phyloP scores from a whole-genome alignment of 495 filamentous ascomycete genomes.

The Lasiosphaeria miniovina region DNA sequence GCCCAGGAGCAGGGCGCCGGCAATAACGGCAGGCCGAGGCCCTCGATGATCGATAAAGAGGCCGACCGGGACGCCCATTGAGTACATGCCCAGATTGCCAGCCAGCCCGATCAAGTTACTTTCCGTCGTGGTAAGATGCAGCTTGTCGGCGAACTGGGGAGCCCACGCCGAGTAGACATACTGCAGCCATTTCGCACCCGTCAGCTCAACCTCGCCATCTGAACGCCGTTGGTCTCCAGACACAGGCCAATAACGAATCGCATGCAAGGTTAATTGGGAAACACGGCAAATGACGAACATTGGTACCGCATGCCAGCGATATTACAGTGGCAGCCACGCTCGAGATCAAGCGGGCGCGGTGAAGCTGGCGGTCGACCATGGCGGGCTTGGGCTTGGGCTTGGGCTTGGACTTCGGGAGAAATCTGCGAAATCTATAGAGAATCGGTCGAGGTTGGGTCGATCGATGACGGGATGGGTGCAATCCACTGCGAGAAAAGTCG shows the following conservation, averaged over 20 bases:
- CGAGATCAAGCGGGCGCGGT: slow-evolving; percentile 65
- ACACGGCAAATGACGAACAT: slow-evolving; percentile 50
- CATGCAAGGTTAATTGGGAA: background rate
- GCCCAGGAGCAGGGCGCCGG: slow-evolving; percentile 67
- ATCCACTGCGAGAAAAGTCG: slow-evolving; percentile 2
- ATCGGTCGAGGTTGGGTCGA: background rate
- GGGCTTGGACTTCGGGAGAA: background rate
- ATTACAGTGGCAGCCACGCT: slow-evolving; percentile 83
- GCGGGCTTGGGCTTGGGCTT: background rate
- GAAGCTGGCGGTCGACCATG: slow-evolving; percentile 38
- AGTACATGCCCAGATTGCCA: slow-evolving; percentile 97
- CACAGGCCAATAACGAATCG: background rate
- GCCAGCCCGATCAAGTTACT: slow-evolving; percentile 85
- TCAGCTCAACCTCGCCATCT: background rate
- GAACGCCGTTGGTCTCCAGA: background rate
- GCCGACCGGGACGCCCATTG: slow-evolving; percentile 83
- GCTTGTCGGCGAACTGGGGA: slow-evolving; percentile 82
- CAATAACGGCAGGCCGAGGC: slow-evolving; percentile 69
- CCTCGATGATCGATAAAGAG: slow-evolving; percentile 82
- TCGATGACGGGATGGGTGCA: background rate
- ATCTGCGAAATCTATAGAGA: background rate
- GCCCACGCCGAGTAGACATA: slow-evolving; percentile 99
- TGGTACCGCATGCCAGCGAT: slow-evolving; percentile 86
- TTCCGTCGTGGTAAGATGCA: slow-evolving; percentile 85
- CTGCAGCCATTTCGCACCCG: slow-evolving; percentile 42